These are phyloP conservation scores for Odonthalia washingtoniensis DNA, from an alignment of 31 red algal genomes.

Conservation along the genomic window DNA sequence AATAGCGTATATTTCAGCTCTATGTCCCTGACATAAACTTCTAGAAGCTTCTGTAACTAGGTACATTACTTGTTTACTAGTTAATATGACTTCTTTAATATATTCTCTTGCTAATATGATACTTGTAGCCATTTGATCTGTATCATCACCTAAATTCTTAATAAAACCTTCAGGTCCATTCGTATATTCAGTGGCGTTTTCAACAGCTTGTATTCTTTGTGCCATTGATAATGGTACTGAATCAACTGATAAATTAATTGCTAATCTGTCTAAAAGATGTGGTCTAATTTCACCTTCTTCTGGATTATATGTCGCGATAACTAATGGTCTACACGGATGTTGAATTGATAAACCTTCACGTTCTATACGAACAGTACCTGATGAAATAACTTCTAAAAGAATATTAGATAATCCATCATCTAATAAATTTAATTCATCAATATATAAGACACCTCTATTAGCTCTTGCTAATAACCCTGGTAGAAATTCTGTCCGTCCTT, in stretches of 20 bases:
- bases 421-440: constrained; percentile 98
- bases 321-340: constrained; percentile 77
- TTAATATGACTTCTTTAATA: constrained; percentile 79
- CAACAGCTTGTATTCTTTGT: constrained; percentile 79
- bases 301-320: constrained; percentile 97
- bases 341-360: constrained; percentile 86
- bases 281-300: constrained; percentile 93
- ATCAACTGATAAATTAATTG: constrained; percentile 79
- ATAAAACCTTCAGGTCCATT: constrained; percentile 62
- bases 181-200: constrained; percentile 63
- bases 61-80: constrained; percentile 74
- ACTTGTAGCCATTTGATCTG: constrained; percentile 78
- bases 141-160: constrained; percentile 42
- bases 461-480: constrained; percentile 93
- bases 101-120: constrained; percentile 92
- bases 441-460: constrained; percentile 96
- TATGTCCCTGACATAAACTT: constrained; percentile 79
- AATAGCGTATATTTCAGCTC: constrained; percentile 91
- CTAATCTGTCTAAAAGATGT: constrained; percentile 96
- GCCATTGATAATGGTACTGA: constrained; percentile 75
- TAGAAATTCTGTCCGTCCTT: constrained; percentile 82
- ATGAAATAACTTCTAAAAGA: constrained; percentile 82
- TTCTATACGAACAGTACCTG: constrained; percentile 83
- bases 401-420: constrained; percentile 90
- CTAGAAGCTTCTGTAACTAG: constrained; percentile 80